These are phyloP conservation scores for Myxozyma sirexii DNA, from an alignment of 805 yeast species.

Conservation along the genomic window DNA sequence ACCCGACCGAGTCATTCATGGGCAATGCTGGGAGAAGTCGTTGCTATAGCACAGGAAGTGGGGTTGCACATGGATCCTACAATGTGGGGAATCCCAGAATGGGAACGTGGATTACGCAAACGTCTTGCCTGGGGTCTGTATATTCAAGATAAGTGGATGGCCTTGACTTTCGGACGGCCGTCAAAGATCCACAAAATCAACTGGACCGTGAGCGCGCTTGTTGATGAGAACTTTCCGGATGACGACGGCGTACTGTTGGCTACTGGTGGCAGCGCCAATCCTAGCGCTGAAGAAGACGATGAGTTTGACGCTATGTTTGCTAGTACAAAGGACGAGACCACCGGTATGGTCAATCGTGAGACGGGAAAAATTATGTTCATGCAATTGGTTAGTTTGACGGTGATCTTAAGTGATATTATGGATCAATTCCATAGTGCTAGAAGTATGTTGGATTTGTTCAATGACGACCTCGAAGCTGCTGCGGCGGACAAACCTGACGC, in stretches of 20 bases:
- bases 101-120: slow-evolving; percentile 90
- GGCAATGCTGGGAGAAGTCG: slow-evolving; percentile 71
- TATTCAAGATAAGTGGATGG: slow-evolving; percentile 88
- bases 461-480: slow-evolving; percentile 14
- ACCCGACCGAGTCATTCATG: slow-evolving; percentile 61
- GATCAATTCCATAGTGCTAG: slow-evolving; percentile 33
- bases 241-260: slow-evolving; percentile 20
- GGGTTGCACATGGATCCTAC: slow-evolving; percentile 91
- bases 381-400: slow-evolving; percentile 41
- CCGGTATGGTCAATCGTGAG: slow-evolving; percentile 34
- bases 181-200: slow-evolving; percentile 75
- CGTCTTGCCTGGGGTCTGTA: slow-evolving; percentile 95
- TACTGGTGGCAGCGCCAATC: slow-evolving; percentile 13
- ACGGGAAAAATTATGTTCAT: slow-evolving; percentile 40
- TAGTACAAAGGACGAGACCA: slow-evolving; percentile 9
- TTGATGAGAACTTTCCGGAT: slow-evolving; percentile 44
- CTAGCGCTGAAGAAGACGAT: slow-evolving; percentile 17
- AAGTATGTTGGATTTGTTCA: slow-evolving; percentile 21
- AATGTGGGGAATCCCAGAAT: slow-evolving; percentile 87
- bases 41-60: slow-evolving; percentile 83
- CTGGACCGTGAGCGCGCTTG: slow-evolving; percentile 75
- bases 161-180: slow-evolving; percentile 80
- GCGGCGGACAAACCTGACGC: slow-evolving; percentile 3
- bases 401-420: slow-evolving; percentile 43
- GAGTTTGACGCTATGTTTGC: slow-evolving; percentile 15